Conservation (phyloP, 208 protist genomes). For the Blechomonas ayalai region DNA sequence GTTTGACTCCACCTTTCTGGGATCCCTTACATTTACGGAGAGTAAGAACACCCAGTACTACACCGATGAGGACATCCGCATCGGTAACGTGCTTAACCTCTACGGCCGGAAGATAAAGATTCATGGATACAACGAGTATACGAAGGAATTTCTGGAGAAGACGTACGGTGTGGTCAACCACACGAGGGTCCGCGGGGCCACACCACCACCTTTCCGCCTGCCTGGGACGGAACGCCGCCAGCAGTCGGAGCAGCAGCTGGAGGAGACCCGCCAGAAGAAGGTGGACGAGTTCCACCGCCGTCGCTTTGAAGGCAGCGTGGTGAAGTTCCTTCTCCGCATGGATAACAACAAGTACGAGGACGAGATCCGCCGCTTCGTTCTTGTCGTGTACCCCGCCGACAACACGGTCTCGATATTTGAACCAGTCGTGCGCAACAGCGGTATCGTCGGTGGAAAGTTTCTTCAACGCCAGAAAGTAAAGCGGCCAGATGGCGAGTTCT, state of each 20-base stretch:
- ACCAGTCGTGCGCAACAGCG: conserved; percentile 88
- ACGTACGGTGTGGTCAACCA: conserved; percentile 59
- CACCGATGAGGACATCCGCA: conserved; percentile 89
- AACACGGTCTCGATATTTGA: conserved; percentile 91
- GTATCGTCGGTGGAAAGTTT: conserved; percentile 93
- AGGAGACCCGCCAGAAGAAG: conserved; percentile 67
- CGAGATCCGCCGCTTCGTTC: conserved; percentile 84
- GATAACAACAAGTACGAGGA: conserved; percentile 82
- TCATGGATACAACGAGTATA: conserved; percentile 94
- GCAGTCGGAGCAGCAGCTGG: conserved; percentile 78
- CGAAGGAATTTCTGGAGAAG: conserved; percentile 76
- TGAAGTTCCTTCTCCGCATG: conserved; percentile 89
- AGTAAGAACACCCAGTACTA: conserved; percentile 91
- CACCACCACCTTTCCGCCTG: conserved; percentile 46
- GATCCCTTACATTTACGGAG: conserved; percentile 90
- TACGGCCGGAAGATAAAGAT: conserved; percentile 85
- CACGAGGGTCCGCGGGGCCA: conserved; percentile 48
- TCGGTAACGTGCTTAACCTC: conserved; percentile 86
- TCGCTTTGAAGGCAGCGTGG: conserved; percentile 64
- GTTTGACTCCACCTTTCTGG: conserved; percentile 82
- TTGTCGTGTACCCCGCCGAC: conserved; percentile 89
- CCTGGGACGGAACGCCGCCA: conserved; percentile 77
- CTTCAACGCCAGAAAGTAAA: conserved; percentile 79
- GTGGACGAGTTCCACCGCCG: conserved; percentile 74
- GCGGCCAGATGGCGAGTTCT: conserved; percentile 47